Base-by-base conservation (phyloP, 352 stramenopile species). In the Globisporangium cystogenes region DNA sequence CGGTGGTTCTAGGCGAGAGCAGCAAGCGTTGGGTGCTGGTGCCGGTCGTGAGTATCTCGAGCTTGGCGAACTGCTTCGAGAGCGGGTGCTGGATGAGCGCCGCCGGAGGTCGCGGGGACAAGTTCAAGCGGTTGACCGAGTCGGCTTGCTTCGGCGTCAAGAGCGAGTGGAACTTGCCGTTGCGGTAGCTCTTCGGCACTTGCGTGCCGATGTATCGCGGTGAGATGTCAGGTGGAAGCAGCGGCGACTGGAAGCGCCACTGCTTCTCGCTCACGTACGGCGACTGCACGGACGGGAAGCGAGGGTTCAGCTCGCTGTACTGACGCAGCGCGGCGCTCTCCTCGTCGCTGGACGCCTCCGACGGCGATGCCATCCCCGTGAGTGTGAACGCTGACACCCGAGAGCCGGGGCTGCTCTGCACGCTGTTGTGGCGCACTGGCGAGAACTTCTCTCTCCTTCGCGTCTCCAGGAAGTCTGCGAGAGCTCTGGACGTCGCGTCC, bases 111-210 rank as follows among this genome's bases (percentile, higher is more conserved):
- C 62, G 58, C 1, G 67, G 60, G 15, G 61, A 79, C 10, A 74
- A 41, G 44, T 82, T 61, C 0, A 86, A 55, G 4, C 74, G 65
- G 59, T 79, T 77, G 1, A 83, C 72, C 0, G 74, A 73, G 44
- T 81, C 64, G 14, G 64, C 64, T 48, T 87, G 76, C 10, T 65
- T 55, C 0, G 74, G 50, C 10, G 70, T 68, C 35, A 87, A 55
- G 2, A 87, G 41, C 14, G 74, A 64, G 12, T 70, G 59, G 59
- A 86, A 87, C 20, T 68, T 62, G 0, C 74, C 76, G 18, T 72
- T 61, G n/a, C 76, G 74, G 59, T 72, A 86, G 50, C 67, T 70
- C 50, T 83, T 86, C 5, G 76, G 76, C 7, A 86, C 74, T 18
- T 73, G 67, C 10, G 65, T 51, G 29, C 67, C 64, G 14, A 85